These are phyloP conservation scores for Dactylellina cionopaga DNA, from an alignment of 2,329 filamentous ascomycete genomes.

Conservation along the genomic window DNA sequence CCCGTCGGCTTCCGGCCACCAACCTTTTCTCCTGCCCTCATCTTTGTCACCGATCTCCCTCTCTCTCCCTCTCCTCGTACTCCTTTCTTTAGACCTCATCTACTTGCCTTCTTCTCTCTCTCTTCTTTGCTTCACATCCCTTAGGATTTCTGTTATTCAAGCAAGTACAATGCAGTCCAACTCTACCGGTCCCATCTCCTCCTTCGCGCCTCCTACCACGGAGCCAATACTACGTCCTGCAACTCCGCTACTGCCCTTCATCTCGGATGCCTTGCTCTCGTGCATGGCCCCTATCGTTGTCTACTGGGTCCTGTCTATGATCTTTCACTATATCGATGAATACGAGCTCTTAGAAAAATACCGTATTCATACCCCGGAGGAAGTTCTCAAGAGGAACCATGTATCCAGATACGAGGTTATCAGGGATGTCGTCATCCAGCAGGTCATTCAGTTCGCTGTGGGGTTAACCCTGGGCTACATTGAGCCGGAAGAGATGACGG, in stretches of 20 bases:
- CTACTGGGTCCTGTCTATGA: conserved; percentile 86
- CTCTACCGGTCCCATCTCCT: conserved; percentile 64
- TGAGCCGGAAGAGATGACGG: conserved; percentile 77
- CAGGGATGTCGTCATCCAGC: conserved; percentile 90
- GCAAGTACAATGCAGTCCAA: conserved; percentile 43
- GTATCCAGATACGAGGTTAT: conserved; percentile 85
- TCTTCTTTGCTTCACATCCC: not conserved
- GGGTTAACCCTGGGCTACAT: conserved; percentile 74
- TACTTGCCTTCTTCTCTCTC: conserved; percentile 40
- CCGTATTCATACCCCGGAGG: conserved; percentile 91
- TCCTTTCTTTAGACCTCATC: conserved; percentile 20
- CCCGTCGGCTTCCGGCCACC: conserved; percentile 26
- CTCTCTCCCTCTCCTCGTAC: conserved; percentile 10
- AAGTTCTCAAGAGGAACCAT: conserved; percentile 86
- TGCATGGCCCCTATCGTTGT: conserved; percentile 79
- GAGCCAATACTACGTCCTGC: conserved; percentile 75
- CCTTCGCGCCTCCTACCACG: conserved; percentile 84
- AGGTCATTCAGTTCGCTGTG: conserved; percentile 83
- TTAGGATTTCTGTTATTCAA: conserved; percentile 2
- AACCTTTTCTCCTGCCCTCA: conserved; percentile 27
- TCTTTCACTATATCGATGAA: conserved; percentile 88
- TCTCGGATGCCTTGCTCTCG: conserved; percentile 83
- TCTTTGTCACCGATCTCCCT: conserved; percentile 32
- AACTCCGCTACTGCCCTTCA: conserved; percentile 76
- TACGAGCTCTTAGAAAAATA: conserved; percentile 89